phyloP scores from a whole-genome alignment of 768 basidiomycete species.

The Guyanaporus albipodus region DNA sequence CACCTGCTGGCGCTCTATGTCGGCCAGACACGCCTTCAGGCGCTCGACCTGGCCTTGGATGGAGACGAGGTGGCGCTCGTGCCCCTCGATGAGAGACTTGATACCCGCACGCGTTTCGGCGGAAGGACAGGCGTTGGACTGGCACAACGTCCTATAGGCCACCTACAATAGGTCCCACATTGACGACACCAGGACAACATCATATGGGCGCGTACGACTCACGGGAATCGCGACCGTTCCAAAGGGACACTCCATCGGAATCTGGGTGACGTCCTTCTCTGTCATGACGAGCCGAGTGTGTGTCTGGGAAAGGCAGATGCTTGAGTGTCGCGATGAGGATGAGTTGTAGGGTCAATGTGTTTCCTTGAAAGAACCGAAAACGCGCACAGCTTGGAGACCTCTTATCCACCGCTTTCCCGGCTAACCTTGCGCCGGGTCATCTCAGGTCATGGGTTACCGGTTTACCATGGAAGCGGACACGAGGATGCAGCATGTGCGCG shows the following conservation, averaged over 20 bases:
- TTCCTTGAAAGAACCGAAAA: too few species aligned
- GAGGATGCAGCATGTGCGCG: conserved; percentile 8
- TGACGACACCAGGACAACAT: neutral
- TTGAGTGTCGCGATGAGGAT: neutral
- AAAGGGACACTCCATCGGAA: neutral
- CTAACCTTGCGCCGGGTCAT: too few species aligned
- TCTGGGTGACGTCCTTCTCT: neutral
- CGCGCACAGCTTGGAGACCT: too few species aligned
- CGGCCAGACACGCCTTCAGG: conserved; percentile 8
- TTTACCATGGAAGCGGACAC: too few species aligned
- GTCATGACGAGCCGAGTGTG: conserved; percentile 2
- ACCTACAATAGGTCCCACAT: conserved; percentile 3
- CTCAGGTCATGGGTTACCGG: too few species aligned
- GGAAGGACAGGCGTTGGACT: conserved; percentile 18
- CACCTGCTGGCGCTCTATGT: conserved; percentile 9
- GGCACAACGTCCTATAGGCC: conserved; percentile 4
- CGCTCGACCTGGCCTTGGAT: conserved; percentile 8
- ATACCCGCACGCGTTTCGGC: conserved; percentile 4
- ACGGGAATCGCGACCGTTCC: conserved; percentile 8
- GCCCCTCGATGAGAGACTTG: conserved; percentile 13
- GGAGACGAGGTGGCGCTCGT: conserved; percentile 13
- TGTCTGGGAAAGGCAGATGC: too few species aligned
- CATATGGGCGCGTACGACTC: neutral
- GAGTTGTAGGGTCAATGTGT: too few species aligned
- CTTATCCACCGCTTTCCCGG: too few species aligned